Base-by-base conservation (phyloP, 768 basidiomycete genomes). In the Tubosaeta sp. region DNA sequence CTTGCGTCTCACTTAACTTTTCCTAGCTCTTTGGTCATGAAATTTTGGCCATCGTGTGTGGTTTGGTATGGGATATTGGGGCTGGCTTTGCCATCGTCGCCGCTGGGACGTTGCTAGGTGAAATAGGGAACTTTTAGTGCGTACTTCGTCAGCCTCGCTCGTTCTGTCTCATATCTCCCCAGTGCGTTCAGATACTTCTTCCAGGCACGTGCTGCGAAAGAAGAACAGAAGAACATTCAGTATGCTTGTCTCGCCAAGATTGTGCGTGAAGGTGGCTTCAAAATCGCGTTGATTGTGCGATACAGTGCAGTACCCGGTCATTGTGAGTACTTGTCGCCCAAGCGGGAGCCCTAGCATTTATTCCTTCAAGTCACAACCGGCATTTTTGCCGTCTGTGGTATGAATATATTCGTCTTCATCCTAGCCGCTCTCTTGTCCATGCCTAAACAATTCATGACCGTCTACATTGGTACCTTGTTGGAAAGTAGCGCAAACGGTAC, bases 391-490 rank as follows among this genome's bases (percentile, higher is more conserved):
- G 85, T 92, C 4, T 94, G 90, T 63, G 94, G 94, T 32, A 91
- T 95, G 86, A 73, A 75, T 51, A 84, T 94, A 56, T 71, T 83
- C 59, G 75, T 83, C 25, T 96, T 94, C 68, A 73, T 80, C 45
- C 53, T 90, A 7, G 92, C 94, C 21, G 87, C 92, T 4, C 69
- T 93, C 58, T 71, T 94, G 16, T 90, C 90, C 18, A 69, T 92
- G 63, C 93, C 93, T 7, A 94, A 94, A 63, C 93, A 96, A 66
- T 86, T 96, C 59, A 79, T 92, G 57, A 90, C 87, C 8, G 94
- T 96, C 12, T 96, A 96, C 62, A 78, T 94, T 14, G 93, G 93
- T 31, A 90, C 90, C 27, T 74, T 88, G 25, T 66, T 90, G n/a
- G 80, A 86, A 55, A 71, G 22, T 21, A 21, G 79, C 21, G 72